phyloP scores from a whole-genome alignment of 2,329 filamentous ascomycete genomes.

The Hymenoscyphus albidus region DNA sequence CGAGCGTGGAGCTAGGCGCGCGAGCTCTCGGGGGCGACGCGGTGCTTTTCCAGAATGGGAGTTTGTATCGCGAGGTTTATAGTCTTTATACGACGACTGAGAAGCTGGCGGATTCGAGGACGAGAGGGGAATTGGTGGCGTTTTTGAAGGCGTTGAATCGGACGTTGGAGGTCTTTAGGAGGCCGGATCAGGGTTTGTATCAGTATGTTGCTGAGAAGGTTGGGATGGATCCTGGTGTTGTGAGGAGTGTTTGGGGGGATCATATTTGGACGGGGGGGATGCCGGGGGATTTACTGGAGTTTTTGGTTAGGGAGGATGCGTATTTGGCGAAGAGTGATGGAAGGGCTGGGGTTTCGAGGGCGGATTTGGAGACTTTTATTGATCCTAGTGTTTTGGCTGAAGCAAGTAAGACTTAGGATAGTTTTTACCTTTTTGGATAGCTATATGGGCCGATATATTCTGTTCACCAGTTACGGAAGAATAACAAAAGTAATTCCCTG shows the following conservation, averaged over 20 bases:
- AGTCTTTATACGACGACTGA: slow-evolving; percentile 15
- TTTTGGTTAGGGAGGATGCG: slow-evolving; percentile 18
- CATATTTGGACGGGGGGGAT: slow-evolving; percentile 16
- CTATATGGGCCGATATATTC: background rate
- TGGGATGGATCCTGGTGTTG: slow-evolving; percentile 12
- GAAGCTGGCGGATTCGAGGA: slow-evolving; percentile 14
- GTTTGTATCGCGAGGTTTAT: slow-evolving; percentile 18
- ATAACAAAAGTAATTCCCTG: too few relatives aligned
- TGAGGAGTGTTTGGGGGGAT: slow-evolving; percentile 17
- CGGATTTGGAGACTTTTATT: slow-evolving; percentile 15
- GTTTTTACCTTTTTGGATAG: too few relatives aligned
- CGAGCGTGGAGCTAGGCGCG: slow-evolving; percentile 7
- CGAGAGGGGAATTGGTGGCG: slow-evolving; percentile 17
- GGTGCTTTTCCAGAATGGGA: slow-evolving; percentile 13
- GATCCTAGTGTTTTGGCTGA: slow-evolving; percentile 16
- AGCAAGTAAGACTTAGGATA: background rate
- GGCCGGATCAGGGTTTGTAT: slow-evolving; percentile 8
- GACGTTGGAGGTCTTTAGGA: slow-evolving; percentile 11
- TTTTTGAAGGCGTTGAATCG: slow-evolving; percentile 16
- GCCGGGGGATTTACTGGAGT: slow-evolving; percentile 16
- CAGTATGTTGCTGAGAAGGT: slow-evolving; percentile 9
- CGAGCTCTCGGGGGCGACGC: slow-evolving; percentile 11
- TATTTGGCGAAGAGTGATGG: slow-evolving; percentile 17
- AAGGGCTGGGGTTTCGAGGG: slow-evolving; percentile 11
- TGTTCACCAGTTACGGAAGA: background rate